Base-by-base conservation (phyloP, 1,284 basidiomycete species). In the Malassezia sympodialis region DNA sequence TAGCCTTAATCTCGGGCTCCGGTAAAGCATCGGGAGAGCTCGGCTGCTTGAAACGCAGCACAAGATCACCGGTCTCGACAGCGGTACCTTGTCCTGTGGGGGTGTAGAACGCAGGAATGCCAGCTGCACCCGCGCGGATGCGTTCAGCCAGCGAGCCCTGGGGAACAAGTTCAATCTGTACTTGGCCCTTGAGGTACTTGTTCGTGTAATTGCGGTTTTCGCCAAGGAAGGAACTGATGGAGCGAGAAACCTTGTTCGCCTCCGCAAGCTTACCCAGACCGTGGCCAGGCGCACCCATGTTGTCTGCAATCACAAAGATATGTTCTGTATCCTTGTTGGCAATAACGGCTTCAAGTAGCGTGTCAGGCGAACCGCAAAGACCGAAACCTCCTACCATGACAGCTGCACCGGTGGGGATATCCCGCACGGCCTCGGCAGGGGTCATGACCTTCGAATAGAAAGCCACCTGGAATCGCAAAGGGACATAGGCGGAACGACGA, bases 31-130 rank as follows among this genome's bases (percentile, higher is more conserved):
- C 43, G 17, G 63, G 41, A 2, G 27, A 19, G n/a, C 23, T 55
- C 24, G 34, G 53, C 45, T 49, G 49, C 53, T 66, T 65, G 68
- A 78, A 78, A 34, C 65, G 51, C 40, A 73, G 72, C 3, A 76
- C 69, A 30, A 78, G 70, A 12, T 73, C 73, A 10, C 77, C 77
- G 0, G 72, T 75, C 60, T 78, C 72, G 0, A 78, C 72, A 7
- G 70, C 68, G 0, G 77, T 78, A 8, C 76, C 76, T 55, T 62
- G 65, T 1, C 91, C 93, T 2, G 90, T 94, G 4, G 90, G 88
- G 4, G 90, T 96, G 78, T 82, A 98, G 79, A 98, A 91, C 10
- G 88, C 91, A 6, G 93, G 93, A 65, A 94, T 91, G 53, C 93
- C 93, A 21, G 89, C 88, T 3, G 87, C 91, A 56, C 89, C 89